A percentile compares a stretch with the other conserved stretches of the same genome.
Evolutionary conservation across 2,329 filamentous ascomycete genomes (phyloP).

Genomic region (Madurella fahalii): DNA sequence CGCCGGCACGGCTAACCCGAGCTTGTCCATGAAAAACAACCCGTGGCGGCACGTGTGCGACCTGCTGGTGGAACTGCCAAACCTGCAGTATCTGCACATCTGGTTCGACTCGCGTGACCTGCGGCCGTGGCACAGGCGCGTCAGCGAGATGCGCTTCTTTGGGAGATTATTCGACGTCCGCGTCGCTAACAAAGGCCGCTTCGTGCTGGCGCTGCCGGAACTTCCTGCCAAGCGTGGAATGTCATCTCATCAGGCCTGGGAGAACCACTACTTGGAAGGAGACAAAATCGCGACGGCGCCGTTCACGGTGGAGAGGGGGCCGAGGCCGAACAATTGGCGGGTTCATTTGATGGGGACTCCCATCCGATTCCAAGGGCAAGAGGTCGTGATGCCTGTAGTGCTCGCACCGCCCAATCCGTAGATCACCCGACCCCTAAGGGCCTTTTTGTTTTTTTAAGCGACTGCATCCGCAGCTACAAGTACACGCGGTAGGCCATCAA

Average conservation of each 20-base stretch:
- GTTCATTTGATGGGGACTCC: slow-evolving; percentile 17
- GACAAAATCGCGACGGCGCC: slow-evolving; percentile 11
- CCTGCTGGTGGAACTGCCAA: slow-evolving; percentile 15
- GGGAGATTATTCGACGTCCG: slow-evolving; percentile 19
- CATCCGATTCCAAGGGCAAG: not conserved
- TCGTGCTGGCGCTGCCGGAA: slow-evolving; percentile 25
- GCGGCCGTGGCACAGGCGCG: slow-evolving; percentile 29
- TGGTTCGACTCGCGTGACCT: slow-evolving; percentile 31
- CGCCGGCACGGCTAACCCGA: slow-evolving; percentile 12
- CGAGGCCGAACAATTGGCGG: slow-evolving; percentile 28
- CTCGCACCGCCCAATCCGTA: no score
- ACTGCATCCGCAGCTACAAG: no score
- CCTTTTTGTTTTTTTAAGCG: no score
- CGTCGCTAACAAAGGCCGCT: slow-evolving; percentile 12
- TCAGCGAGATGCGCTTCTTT: slow-evolving; percentile 30
- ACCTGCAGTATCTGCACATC: slow-evolving; percentile 26
- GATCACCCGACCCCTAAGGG: no score
- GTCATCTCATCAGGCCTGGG: slow-evolving; percentile 9
- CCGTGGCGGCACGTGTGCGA: slow-evolving; percentile 29
- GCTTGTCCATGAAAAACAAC: slow-evolving; percentile 21
- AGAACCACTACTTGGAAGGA: slow-evolving; percentile 20
- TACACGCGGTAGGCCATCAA: no score
- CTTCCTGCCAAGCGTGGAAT: slow-evolving; percentile 13
- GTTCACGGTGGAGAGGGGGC: slow-evolving; percentile 23
- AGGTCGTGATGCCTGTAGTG: not conserved